Evolutionary conservation across 345 rosid species (phyloP).

Genomic region (Salix purpurea): DNA sequence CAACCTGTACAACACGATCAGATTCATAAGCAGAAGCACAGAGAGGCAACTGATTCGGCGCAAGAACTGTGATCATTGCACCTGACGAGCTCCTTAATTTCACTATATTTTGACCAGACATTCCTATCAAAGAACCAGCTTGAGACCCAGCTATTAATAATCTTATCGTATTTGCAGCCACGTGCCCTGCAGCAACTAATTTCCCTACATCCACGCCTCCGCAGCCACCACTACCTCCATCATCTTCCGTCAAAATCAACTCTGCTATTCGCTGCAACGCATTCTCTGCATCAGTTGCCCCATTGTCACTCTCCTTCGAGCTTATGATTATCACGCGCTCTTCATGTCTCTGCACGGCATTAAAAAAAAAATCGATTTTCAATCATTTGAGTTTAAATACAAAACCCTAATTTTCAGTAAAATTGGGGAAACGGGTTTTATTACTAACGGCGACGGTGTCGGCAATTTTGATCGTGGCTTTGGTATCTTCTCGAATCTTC

Average conservation of each 20-base stretch:
- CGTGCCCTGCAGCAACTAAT: conserved; percentile 38
- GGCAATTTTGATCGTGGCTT: conserved; percentile 62
- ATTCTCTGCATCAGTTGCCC: conserved; percentile 49
- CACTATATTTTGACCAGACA: conserved; percentile 62
- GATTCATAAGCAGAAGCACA: conserved; percentile 70
- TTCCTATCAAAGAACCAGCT: conserved; percentile 56
- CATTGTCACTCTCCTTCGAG: conserved; percentile 43
- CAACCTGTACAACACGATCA: conserved; percentile 64
- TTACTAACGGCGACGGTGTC: conserved; percentile 48
- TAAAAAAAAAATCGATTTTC: neutral
- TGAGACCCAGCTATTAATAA: conserved; percentile 65
- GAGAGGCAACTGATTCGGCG: conserved; percentile 60
- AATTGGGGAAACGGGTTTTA: no score
- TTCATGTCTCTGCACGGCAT: conserved; percentile 50
- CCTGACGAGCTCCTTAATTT: conserved; percentile 57
- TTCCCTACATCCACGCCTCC: conserved; percentile 17
- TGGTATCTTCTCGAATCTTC: conserved; percentile 68
- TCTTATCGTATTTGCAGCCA: conserved; percentile 56
- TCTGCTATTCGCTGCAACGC: conserved; percentile 54
- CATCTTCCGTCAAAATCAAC: conserved; percentile 57
- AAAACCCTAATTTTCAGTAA: conserved; percentile 2
- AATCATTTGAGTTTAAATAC: neutral
- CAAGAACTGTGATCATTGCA: conserved; percentile 52
- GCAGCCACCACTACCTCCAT: neutral
- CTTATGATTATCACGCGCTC: conserved; percentile 73